Percentiles rank a stretch among this genome's conserved stretches.
phyloP scores from a whole-genome alignment of 768 basidiomycete genomes.

The Dentipellis fragilis region DNA sequence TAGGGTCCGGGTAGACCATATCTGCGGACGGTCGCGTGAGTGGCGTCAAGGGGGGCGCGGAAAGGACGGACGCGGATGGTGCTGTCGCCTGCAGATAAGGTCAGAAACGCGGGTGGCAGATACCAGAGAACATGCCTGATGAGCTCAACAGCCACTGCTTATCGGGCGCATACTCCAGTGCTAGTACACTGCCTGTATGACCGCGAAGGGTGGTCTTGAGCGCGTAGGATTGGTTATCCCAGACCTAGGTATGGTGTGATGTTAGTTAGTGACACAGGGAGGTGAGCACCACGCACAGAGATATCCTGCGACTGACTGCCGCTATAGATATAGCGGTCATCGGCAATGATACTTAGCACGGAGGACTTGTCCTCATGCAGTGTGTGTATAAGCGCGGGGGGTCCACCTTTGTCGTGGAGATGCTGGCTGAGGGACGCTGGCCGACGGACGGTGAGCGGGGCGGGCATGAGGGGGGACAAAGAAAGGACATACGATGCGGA shows the following conservation, averaged over 20 bases:
- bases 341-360: conserved; percentile 7
- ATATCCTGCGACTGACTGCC: conserved; percentile 13
- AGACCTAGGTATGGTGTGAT: conserved; percentile 48
- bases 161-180: conserved; percentile 64
- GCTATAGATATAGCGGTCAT: conserved; percentile 11
- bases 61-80: conserved; percentile 60
- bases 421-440: conserved; percentile 12
- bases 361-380: conserved; percentile 7
- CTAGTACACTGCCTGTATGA: conserved; percentile 78
- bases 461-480: neutral
- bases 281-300: conserved; percentile 3
- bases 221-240: conserved; percentile 66
- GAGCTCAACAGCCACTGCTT: conserved; percentile 85
- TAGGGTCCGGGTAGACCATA: conserved; percentile 73
- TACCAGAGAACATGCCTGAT: conserved; percentile 45
- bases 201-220: conserved; percentile 63
- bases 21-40: conserved; percentile 27
- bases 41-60: conserved; percentile 1
- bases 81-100: conserved; percentile 58
- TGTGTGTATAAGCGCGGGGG: conserved; percentile 6
- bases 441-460: neutral
- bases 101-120: neutral
- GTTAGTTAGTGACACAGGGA: neutral
- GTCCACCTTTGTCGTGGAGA: neutral
- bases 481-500: conserved; percentile 6